Evolutionary conservation across 257 asterid genomes (phyloP).

Genomic region (Ajuga chamaepitys): DNA sequence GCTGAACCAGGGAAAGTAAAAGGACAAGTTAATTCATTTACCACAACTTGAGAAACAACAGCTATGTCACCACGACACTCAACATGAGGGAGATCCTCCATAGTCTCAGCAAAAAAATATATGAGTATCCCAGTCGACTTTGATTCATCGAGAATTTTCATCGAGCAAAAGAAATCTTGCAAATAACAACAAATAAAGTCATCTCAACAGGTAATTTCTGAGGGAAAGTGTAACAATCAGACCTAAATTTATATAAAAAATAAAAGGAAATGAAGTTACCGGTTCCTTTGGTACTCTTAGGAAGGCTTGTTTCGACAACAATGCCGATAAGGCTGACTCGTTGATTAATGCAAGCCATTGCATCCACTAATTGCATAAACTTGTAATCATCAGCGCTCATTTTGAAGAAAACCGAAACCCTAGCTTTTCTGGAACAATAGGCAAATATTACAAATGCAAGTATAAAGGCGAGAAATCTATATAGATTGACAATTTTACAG

Average conservation of each 20-base stretch:
- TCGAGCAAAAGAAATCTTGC: slow-evolving; percentile 49
- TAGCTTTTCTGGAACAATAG: background rate
- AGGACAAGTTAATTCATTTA: slow-evolving; percentile 12
- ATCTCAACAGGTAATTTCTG: background rate
- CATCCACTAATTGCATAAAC: slow-evolving; percentile 47
- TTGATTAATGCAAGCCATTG: slow-evolving; percentile 43
- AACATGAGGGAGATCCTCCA: slow-evolving; percentile 59
- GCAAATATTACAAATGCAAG: background rate
- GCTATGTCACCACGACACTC: slow-evolving; percentile 55
- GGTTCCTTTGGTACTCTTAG: slow-evolving; percentile 54
- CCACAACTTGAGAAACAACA: slow-evolving; percentile 56
- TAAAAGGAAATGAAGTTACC: slow-evolving; percentile 25
- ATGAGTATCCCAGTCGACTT: slow-evolving; percentile 39
- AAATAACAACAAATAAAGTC: background rate
- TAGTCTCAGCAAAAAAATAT: slow-evolving; percentile 42
- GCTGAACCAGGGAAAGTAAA: background rate
- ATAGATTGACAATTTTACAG: no score
- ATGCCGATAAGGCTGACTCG: slow-evolving; percentile 62
- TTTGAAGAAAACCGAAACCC: slow-evolving; percentile 18
- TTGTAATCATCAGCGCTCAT: slow-evolving; percentile 49
- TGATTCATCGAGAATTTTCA: slow-evolving; percentile 59
- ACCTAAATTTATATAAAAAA: background rate
- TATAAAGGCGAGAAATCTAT: background rate
- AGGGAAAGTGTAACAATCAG: background rate
- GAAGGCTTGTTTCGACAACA: slow-evolving; percentile 40